Conservation (phyloP, 2,329 filamentous ascomycete genomes). For the Aspergillus sp. region DNA sequence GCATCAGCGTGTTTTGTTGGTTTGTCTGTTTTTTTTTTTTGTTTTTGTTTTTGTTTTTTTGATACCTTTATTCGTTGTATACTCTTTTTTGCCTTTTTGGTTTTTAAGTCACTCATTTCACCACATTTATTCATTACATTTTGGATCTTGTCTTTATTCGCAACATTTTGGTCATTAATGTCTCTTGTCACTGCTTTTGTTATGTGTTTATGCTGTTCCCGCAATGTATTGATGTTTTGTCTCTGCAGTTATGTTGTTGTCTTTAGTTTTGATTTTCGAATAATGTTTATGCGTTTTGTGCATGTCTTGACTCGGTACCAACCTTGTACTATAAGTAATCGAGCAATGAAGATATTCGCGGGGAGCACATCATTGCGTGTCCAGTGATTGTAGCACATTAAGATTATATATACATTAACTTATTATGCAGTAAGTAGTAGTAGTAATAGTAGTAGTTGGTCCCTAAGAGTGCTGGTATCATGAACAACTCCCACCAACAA, state of each 20-base stretch:
- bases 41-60: constrained; percentile 20
- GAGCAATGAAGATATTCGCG: constrained; percentile 26
- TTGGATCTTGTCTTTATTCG: constrained; percentile 1
- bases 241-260: constrained; percentile 8
- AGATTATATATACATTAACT: no score
- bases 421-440: no score
- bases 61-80: constrained; percentile 27
- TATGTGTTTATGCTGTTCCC: constrained; percentile 20
- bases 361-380: constrained; percentile 6
- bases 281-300: constrained; percentile 12
- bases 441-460: no score
- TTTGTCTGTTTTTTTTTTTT: constrained; percentile 25
- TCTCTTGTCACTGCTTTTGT: constrained; percentile 12
- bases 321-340: constrained; percentile 36
- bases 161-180: constrained; percentile 18
- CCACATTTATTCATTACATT: constrained; percentile 9
- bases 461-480: constrained; percentile 1
- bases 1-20: constrained; percentile 25
- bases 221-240: constrained; percentile 10
- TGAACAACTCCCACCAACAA: constrained; percentile 26
- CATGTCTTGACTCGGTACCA: constrained; percentile 26
- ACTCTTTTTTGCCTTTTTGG: constrained; percentile 11
- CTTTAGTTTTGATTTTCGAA: constrained; percentile 1
- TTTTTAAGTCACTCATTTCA: constrained; percentile 9
- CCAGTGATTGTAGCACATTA: no score